Base-by-base conservation (phyloP, 495 filamentous ascomycete species). In the Paragyromitra xinjiangensis region DNA sequence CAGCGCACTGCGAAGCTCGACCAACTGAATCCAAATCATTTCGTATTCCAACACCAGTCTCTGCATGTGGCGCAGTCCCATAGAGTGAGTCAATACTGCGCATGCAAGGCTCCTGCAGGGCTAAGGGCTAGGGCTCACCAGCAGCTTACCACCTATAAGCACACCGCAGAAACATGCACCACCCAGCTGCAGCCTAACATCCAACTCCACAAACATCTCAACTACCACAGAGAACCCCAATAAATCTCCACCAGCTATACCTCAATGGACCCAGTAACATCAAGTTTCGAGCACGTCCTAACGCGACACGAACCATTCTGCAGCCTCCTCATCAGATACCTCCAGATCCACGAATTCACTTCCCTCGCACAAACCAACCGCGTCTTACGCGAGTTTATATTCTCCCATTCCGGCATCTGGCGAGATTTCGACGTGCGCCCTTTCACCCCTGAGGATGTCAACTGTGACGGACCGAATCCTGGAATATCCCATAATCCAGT, bases 341-440 rank as follows among this genome's bases (percentile, higher is more conserved):
- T 74, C 44, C 2, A 51, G 4, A 19, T 76, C 11, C 69, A 24
- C 11, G 58, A 75, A 24, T 42, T 76, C 45, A 39, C 39, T 19
- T 45, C 53, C 19, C 48, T 76, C 14, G 55, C 73, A 19, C 69
- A 16, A 22, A 53, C 69, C 16, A 55, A 19, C 19, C 12, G 14
- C 11, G 40, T 29, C 16, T 39, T 76, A 42, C 56, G 73, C 9
- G 19, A 62, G 22, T 76, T 64, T 11, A 42, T 76, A 48, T 76
- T 74, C 69, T 75, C 55, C 4, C 34, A 64, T 26, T 56, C 55
- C 11, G 16, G 22, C 2, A 73, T 73, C 48, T 64, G 69, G 73
- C 34, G 22, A 29, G 55, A 63, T 16, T 62, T 73, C 5, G 51
- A 76, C 24, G 44, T 74, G 0, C 51, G 45, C 16, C 24, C 58